Evolutionary conservation across 139 green algal genomes (phyloP), one percentile per base, ranked within the genome.

Genomic region (Chlorella sorokiniana): DNA sequence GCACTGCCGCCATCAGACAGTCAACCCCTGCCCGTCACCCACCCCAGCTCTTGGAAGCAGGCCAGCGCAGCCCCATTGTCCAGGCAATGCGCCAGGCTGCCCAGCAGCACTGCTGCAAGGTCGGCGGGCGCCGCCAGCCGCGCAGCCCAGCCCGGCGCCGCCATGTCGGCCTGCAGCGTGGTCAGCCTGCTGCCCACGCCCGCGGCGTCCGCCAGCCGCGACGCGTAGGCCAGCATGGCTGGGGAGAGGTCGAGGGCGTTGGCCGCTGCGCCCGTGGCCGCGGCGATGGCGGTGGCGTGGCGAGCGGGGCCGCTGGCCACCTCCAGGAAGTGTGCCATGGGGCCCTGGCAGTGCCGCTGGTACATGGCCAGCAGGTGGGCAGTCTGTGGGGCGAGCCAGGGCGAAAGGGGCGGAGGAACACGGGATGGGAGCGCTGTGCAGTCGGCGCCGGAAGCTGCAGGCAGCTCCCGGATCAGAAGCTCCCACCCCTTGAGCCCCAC

Each of bases 1-100:
- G 48, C 48, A 11, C 48, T 56, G 48, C 48, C 14, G 48, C 48
- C 48, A 56, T 56, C 48, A 56, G 16, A 40, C 61, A 68, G 61
- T n/a, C 61, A 6, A n/a, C 27, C 61, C 61, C 22, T 25, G 29
- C 10, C 61, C n/a, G 7, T 11, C 8, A n/a, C 73, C 54, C 73
- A 80, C 54, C 37, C 59, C 3, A 87, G 74, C 56, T 87, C 75
- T 20, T 65, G 3, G 52, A 87, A 82, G 62, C 74, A 84, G n/a
- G 61, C 42, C 40, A 87, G 70, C 22, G 83, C 83, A 14, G 83
- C 42, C 2, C 20, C 69, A n/a, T 85, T 87, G 83, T 75, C 76
- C 16, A 87, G 45, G 37, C 83, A 87, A 25, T 87, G 83, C 14
- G 71, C 67, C 41, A 87, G 40, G 38, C 70, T 87, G 54, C 83